phyloP scores from a whole-genome alignment of 345 rosid genomes.

The Hibiscus syriacus region DNA sequence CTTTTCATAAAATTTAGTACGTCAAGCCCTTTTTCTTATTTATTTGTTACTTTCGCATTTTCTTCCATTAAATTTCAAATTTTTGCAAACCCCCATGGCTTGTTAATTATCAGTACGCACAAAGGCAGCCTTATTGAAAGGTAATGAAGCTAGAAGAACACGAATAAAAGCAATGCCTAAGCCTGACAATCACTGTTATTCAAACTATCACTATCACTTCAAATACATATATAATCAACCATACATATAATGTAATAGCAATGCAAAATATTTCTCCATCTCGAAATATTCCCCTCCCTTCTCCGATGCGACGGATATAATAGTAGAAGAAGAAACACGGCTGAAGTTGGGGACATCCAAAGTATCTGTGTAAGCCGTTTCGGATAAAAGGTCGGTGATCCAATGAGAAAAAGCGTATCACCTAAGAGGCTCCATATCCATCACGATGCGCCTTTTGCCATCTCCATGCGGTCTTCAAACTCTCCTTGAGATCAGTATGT shows the following conservation, averaged over 20 bases:
- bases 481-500: constrained; percentile 65
- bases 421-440: constrained; percentile 52
- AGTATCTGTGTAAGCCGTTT: not conserved
- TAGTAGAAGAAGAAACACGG: not conserved
- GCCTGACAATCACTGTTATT: not conserved
- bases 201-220: not conserved
- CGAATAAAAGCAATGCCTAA: not conserved
- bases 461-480: constrained; percentile 72
- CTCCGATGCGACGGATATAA: not conserved
- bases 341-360: not conserved
- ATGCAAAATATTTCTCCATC: not conserved
- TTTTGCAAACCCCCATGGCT: not conserved
- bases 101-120: not conserved
- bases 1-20: no score
- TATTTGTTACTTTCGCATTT: not conserved
- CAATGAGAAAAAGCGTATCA: not conserved
- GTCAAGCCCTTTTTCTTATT: not conserved
- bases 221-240: constrained; percentile 5
- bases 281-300: not conserved
- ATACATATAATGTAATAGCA: not conserved
- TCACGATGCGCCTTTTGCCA: constrained; percentile 79
- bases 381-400: not conserved
- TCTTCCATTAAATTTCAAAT: not conserved
- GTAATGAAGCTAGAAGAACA: not conserved
- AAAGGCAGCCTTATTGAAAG: not conserved